These are phyloP conservation scores for Phoma herbarum DNA, from an alignment of 2,329 filamentous ascomycete species.

Conservation along the genomic window DNA sequence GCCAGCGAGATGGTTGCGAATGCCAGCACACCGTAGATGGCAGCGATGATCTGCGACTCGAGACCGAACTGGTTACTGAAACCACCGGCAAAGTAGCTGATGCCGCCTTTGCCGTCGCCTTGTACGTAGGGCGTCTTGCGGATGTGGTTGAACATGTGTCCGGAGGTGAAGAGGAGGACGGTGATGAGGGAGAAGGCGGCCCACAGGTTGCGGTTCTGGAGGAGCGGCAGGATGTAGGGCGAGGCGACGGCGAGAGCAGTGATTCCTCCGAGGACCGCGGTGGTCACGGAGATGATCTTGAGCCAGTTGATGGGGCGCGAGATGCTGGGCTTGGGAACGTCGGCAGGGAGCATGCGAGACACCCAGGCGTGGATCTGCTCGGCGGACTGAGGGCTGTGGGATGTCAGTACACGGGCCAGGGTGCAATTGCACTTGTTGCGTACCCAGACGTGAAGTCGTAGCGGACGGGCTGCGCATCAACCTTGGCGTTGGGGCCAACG, in stretches of 20 bases:
- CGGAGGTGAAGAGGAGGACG: conserved; percentile 91
- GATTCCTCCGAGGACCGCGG: conserved; percentile 72
- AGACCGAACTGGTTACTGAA: conserved; percentile 95
- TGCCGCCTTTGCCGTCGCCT: conserved; percentile 82
- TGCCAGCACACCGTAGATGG: conserved; percentile 82
- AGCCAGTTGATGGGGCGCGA: conserved; percentile 88
- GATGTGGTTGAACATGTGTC: conserved; percentile 99
- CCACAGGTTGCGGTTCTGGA: conserved; percentile 94
- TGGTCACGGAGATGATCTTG: conserved; percentile 73
- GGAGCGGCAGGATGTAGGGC: conserved; percentile 79
- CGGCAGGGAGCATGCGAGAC: conserved; percentile 74
- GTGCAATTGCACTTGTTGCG: conserved; percentile 35
- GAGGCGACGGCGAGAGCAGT: conserved; percentile 76
- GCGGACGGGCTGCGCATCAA: conserved; percentile 73
- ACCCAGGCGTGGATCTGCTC: conserved; percentile 84
- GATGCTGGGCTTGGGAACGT: conserved; percentile 75
- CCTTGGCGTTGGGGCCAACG: conserved; percentile 77
- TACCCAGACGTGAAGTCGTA: conserved; percentile 88
- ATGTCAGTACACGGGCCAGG: conserved; percentile 6
- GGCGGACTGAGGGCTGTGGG: conserved; percentile 71
- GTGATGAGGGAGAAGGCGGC: conserved; percentile 86
- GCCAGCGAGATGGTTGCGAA: conserved; percentile 92
- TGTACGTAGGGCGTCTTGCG: conserved; percentile 92
- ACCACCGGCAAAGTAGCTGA: conserved; percentile 88
- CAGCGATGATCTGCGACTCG: conserved; percentile 94